Conservation (phyloP, 108 stramenopile genomes). For the Nitzschia sp. region DNA sequence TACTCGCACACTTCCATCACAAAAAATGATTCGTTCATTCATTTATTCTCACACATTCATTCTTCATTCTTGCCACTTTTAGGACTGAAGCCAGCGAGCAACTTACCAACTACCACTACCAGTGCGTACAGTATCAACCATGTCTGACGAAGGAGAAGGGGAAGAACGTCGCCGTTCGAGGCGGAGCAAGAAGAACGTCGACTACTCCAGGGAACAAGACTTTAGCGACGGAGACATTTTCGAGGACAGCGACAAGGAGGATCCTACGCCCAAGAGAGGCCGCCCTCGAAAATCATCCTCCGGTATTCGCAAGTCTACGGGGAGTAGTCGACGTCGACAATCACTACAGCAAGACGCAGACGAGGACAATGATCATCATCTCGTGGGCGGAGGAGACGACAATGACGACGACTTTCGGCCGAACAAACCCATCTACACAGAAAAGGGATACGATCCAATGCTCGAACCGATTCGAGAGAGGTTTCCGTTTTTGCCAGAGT, state of each 20-base stretch:
- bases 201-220: constrained; percentile 81
- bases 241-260: constrained; percentile 55
- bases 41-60: neutral
- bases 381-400: too few species aligned
- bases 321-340: neutral
- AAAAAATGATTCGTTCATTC: too few species aligned
- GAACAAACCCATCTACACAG: constrained; percentile 58
- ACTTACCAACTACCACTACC: too few species aligned
- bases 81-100: too few species aligned
- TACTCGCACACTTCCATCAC: too few species aligned
- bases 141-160: constrained; percentile 21
- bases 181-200: constrained; percentile 50
- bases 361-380: constrained; percentile 7
- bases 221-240: constrained; percentile 81
- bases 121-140: too few species aligned
- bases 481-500: constrained; percentile 91
- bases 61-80: neutral
- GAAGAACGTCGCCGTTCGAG: constrained; percentile 32
- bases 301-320: constrained; percentile 17
- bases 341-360: constrained; percentile 12
- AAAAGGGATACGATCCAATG: constrained; percentile 80
- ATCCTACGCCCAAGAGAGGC: constrained; percentile 32
- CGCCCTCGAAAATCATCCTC: constrained; percentile 14
- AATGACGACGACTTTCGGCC: constrained; percentile 21
- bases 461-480: constrained; percentile 78